A percentile compares a stretch with the other conserved stretches of the same genome.
Conservation (phyloP, 2,329 filamentous ascomycete species). For the Calonectria naviculata region DNA sequence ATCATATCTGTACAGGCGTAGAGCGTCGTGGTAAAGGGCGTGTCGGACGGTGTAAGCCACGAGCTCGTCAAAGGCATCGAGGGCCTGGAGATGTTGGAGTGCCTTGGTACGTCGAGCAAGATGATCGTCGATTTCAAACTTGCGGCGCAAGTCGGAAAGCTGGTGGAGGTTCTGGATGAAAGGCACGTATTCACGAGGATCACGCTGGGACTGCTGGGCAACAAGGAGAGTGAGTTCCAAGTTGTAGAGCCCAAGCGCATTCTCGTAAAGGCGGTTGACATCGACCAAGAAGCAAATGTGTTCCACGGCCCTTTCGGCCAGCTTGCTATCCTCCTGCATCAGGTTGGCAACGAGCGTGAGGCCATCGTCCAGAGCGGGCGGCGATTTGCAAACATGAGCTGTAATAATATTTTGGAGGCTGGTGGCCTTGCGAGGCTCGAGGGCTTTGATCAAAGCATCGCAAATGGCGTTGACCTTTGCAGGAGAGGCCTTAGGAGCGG, state of each 20-base stretch:
- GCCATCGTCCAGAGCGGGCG: slow-evolving; percentile 89
- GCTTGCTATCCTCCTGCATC: slow-evolving; percentile 72
- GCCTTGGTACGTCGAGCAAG: slow-evolving; percentile 83
- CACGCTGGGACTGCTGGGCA: slow-evolving; percentile 95
- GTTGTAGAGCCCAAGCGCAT: slow-evolving; percentile 90
- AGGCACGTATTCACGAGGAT: slow-evolving; percentile 94
- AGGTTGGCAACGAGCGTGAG: slow-evolving; percentile 82
- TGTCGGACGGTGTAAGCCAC: slow-evolving; percentile 84
- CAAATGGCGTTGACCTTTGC: slow-evolving; percentile 89
- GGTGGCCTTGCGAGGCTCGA: slow-evolving; percentile 70
- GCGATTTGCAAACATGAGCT: slow-evolving; percentile 91
- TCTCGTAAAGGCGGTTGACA: slow-evolving; percentile 90
- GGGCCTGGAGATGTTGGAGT: slow-evolving; percentile 77
- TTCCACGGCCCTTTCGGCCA: slow-evolving; percentile 90
- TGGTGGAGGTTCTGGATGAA: slow-evolving; percentile 90
- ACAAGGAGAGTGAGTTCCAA: slow-evolving; percentile 90
- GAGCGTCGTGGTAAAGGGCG: slow-evolving; percentile 79
- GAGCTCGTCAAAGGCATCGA: slow-evolving; percentile 82
- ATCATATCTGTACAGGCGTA: slow-evolving; percentile 88
- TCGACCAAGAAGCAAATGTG: slow-evolving; percentile 98
- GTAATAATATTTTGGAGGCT: slow-evolving; percentile 94
- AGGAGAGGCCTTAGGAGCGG: slow-evolving; percentile 30
- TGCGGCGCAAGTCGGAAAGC: slow-evolving; percentile 75
- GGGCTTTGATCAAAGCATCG: slow-evolving; percentile 79
- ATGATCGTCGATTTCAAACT: slow-evolving; percentile 90